phyloP scores from a whole-genome alignment of 805 yeast species.

The Candida argentea region DNA sequence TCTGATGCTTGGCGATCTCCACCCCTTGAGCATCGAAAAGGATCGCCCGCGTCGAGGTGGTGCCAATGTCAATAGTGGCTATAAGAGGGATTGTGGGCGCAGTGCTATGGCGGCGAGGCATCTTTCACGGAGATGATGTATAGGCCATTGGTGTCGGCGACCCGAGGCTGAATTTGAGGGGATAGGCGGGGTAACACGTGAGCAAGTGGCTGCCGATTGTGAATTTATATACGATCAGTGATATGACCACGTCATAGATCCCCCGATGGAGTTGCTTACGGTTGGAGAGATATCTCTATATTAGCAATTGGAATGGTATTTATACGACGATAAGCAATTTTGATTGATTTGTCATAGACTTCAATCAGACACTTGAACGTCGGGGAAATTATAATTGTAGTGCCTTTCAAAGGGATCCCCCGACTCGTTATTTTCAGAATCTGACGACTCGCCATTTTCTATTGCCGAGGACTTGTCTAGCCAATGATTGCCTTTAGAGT shows the following conservation, averaged over 20 bases:
- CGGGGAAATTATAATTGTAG: too few relatives aligned
- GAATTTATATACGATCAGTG: too few relatives aligned
- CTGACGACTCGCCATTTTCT: conserved; percentile 8
- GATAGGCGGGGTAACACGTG: too few relatives aligned
- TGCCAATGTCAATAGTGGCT: conserved; percentile 82
- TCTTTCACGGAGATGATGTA: conserved; percentile 4
- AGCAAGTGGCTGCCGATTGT: too few relatives aligned
- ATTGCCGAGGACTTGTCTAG: conserved; percentile 22
- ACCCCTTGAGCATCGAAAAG: conserved; percentile 62
- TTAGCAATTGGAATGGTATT: not conserved
- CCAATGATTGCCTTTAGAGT: conserved; percentile 19
- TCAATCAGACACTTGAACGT: too few relatives aligned
- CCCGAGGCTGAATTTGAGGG: too few relatives aligned
- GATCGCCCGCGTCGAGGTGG: conserved; percentile 86
- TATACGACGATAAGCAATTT: not conserved
- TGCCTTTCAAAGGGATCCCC: conserved; percentile 14
- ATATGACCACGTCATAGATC: too few relatives aligned
- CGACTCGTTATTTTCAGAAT: conserved; percentile 5
- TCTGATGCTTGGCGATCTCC: conserved; percentile 82
- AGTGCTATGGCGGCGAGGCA: conserved; percentile 34
- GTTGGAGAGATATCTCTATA: not conserved
- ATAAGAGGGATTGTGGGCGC: conserved; percentile 35
- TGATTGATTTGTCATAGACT: too few relatives aligned
- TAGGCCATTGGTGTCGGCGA: too few relatives aligned
- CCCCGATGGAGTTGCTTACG: too few relatives aligned